Conservation (phyloP, 2,329 filamentous ascomycete genomes). For the Aureobasidium leucospermi region DNA sequence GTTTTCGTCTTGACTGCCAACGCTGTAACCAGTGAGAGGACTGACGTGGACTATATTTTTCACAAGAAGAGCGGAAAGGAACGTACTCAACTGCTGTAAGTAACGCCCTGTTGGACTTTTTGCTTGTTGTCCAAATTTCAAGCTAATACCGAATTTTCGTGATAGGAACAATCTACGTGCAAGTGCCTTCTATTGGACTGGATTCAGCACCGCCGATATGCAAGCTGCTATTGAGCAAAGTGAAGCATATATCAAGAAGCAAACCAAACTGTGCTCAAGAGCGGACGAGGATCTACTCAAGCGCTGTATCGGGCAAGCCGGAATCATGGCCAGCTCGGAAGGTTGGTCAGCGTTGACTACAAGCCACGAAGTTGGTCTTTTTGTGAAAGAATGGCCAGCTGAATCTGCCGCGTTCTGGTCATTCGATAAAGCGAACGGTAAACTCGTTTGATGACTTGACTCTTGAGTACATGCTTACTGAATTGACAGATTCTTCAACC, state of each 20-base stretch:
- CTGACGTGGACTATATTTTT: constrained; percentile 82
- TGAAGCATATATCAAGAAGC: constrained; percentile 58
- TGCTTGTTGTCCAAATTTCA: no score
- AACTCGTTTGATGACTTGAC: no score
- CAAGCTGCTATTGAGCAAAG: constrained; percentile 57
- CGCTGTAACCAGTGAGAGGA: constrained; percentile 77
- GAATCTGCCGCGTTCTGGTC: constrained; percentile 59
- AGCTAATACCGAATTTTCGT: no score
- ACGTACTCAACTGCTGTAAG: constrained; percentile 56
- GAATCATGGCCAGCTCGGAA: constrained; percentile 50
- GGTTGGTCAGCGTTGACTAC: constrained; percentile 61
- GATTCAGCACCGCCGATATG: constrained; percentile 60
- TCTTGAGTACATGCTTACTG: background rate
- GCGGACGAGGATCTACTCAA: constrained; percentile 56
- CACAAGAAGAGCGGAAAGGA: constrained; percentile 64
- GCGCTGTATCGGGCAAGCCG: constrained; percentile 60
- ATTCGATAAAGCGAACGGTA: constrained; percentile 38
- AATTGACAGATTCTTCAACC: constrained; percentile 18
- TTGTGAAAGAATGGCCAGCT: constrained; percentile 59
- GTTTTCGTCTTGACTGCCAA: constrained; percentile 79
- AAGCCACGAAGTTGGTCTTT: constrained; percentile 72
- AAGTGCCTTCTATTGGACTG: constrained; percentile 79
- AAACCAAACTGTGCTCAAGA: constrained; percentile 49
- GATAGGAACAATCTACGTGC: constrained; percentile 62
- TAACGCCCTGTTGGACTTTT: no score